Base-by-base conservation (phyloP, 208 protist species). In the Herpetomonas samuelpessoai region DNA sequence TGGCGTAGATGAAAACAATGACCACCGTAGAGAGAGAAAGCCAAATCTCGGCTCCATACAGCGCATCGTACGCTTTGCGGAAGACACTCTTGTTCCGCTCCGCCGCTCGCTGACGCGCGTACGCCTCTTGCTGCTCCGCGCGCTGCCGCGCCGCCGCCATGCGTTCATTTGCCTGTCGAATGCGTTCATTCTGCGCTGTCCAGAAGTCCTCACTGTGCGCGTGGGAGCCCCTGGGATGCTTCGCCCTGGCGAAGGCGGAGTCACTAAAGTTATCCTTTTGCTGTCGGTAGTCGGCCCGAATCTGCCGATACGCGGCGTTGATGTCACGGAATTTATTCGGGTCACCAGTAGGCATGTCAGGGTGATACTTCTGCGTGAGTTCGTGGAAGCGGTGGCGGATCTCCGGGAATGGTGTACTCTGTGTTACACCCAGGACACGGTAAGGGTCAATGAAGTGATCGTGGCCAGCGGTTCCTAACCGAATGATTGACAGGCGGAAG, bases 311-410 rank as follows among this genome's bases (percentile, higher is more conserved):
- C 14, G 85, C 85, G 18, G 68, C 68, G 52, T 84, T 88, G 53
- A 92, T 87, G 51, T 92, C 85, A 16, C 76, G 75, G 51, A 92
- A 92, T 65, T 81, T 89, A 9, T 50, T 65, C 14, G 77, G 67
- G 51, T 92, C 77, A 19, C 85, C 85, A 30, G 71, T 41, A 21
- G 77, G 65, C 69, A 86, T 84, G 50, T 92, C 85, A 14, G 85
- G 85, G 57, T 92, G 85, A 48, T 89, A 87, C 19, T 53, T 47
- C 18, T 70, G 83, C 0, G 85, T 80, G 29, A 92, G 85, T 41
- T 85, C 62, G 24, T 88, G 78, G 60, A 80, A 92, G n/a, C 68
- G 65, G 7, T 59, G 29, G 28, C 73, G 71, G 22, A 92, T 58
- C 21, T 92, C 71, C 45, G 74, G 70, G 45, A 89, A 87, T 1